phyloP scores from a whole-genome alignment of 352 stramenopile species.

The Thraustochytrium sp. region DNA sequence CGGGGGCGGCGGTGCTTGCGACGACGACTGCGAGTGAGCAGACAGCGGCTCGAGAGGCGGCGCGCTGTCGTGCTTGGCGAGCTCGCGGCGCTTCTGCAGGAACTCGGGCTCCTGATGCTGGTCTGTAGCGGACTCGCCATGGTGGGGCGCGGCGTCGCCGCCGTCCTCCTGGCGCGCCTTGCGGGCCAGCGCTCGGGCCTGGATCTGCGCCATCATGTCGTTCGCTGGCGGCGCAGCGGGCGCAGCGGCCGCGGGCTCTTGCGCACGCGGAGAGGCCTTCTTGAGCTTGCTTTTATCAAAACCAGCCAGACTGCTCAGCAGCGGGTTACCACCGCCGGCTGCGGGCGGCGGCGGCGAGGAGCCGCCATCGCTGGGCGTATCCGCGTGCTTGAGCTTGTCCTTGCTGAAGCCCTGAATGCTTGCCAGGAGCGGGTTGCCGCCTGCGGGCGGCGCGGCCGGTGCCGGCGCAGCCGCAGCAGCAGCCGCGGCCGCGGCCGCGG shows the following conservation, averaged over 20 bases:
- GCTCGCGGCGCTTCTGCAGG: neutral
- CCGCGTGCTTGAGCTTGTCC: neutral
- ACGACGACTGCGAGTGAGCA: neutral
- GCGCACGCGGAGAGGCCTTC: no score
- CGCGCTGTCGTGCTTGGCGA: neutral
- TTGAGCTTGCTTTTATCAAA: no score
- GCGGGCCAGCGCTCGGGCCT: neutral
- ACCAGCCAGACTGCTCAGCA: no score
- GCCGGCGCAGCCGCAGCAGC: neutral
- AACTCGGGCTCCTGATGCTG: neutral
- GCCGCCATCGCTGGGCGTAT: no score
- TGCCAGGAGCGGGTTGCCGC: constrained; percentile 1
- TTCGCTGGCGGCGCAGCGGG: neutral
- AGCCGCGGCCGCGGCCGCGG: neutral
- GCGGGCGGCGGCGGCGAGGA: no score
- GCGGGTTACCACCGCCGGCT: no score
- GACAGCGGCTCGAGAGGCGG: neutral
- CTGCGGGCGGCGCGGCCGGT: neutral
- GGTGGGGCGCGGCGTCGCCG: neutral
- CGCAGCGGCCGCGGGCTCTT: no score
- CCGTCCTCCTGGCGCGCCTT: neutral
- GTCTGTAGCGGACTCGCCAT: neutral
- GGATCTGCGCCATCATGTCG: constrained; percentile 8
- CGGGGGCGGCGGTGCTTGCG: neutral
- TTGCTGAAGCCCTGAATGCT: constrained; percentile 3